phyloP scores from a whole-genome alignment of 306 rosid species.

The Cucumis hystrix region DNA sequence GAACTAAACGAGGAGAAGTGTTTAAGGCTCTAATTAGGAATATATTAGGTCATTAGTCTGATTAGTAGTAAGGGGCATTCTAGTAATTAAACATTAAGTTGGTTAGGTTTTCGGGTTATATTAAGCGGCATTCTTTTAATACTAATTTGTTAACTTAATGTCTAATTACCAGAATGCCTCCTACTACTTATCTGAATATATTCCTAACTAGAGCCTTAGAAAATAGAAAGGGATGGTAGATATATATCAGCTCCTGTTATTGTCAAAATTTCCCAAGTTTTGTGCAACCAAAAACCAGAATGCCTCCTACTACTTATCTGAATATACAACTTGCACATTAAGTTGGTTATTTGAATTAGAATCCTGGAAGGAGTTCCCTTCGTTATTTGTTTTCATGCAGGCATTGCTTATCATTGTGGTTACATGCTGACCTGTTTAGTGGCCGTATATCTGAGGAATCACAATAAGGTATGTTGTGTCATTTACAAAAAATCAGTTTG shows the following conservation, averaged over 20 bases:
- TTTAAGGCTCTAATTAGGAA: too few species aligned
- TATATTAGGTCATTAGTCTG: too few species aligned
- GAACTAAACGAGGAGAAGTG: background rate
- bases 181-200: too few species aligned
- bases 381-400: background rate
- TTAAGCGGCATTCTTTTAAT: too few species aligned
- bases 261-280: background rate
- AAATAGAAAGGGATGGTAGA: background rate
- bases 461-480: background rate
- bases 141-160: too few species aligned
- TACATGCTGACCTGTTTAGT: background rate
- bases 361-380: background rate
- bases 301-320: too few species aligned
- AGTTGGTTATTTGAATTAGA: background rate
- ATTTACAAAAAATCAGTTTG: background rate
- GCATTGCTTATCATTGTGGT: background rate
- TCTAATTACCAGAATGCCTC: too few species aligned
- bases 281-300: background rate
- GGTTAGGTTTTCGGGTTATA: too few species aligned
- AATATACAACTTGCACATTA: background rate
- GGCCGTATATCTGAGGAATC: background rate
- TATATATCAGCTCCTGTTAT: background rate
- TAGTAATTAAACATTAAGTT: too few species aligned
- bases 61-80: too few species aligned
- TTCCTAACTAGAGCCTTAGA: too few species aligned